Percentiles rank a stretch among this genome's conserved stretches.
These are phyloP conservation scores for Scleroderma bovista DNA, from an alignment of 768 basidiomycete genomes.

Conservation along the genomic window DNA sequence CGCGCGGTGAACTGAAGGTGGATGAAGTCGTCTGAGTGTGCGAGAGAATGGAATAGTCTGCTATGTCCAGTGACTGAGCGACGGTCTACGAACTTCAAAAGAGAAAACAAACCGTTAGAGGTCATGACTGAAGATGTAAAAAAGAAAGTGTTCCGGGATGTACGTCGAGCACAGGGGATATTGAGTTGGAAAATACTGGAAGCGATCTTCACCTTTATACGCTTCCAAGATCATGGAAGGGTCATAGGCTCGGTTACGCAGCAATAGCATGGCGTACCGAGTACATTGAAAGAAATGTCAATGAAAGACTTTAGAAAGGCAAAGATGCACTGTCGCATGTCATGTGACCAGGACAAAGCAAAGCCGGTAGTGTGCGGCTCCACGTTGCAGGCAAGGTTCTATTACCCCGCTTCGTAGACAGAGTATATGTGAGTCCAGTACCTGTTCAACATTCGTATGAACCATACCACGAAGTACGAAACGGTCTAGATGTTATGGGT, in stretches of 20 bases:
- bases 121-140: slow-evolving; percentile 2
- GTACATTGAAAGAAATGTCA: slow-evolving; percentile 11
- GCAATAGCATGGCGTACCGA: slow-evolving; percentile 5
- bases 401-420: slow-evolving; percentile 1
- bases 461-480: neutral
- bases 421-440: neutral
- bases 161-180: slow-evolving; percentile 7
- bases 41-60: slow-evolving; percentile 3
- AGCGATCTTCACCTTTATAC: slow-evolving; percentile 13
- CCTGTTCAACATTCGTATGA: neutral
- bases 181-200: neutral
- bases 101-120: slow-evolving; percentile 5
- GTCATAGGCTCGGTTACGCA: neutral
- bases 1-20: neutral
- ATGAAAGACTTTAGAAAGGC: slow-evolving; percentile 19
- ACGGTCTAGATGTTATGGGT: too few species aligned
- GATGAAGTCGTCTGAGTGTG: neutral
- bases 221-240: neutral
- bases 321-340: neutral
- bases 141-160: slow-evolving; percentile 1
- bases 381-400: slow-evolving; percentile 16
- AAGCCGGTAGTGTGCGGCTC: slow-evolving; percentile 15
- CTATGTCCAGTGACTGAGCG: neutral
- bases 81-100: neutral
- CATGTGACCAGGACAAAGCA: slow-evolving; percentile 25